phyloP scores from a whole-genome alignment of 2,329 filamentous ascomycete species.

The Paraphoma chrysanthemicola region DNA sequence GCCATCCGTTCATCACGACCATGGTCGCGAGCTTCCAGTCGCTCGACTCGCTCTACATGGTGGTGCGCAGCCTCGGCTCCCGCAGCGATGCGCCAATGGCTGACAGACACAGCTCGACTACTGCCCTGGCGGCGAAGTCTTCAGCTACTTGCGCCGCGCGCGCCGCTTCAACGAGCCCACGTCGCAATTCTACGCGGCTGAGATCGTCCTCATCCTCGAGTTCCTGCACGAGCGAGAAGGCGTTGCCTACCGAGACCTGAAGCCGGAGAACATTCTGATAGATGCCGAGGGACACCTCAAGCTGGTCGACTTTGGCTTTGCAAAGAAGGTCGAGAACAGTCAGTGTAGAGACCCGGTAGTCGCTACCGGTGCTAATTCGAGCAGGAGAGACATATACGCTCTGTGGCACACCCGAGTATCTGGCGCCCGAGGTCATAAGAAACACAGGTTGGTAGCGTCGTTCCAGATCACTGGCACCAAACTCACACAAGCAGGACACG shows the following conservation, averaged over 20 bases:
- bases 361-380: constrained; percentile 11
- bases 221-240: constrained; percentile 81
- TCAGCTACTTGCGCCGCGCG: constrained; percentile 79
- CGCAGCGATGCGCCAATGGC: neutral
- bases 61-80: constrained; percentile 53
- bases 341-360: constrained; percentile 21
- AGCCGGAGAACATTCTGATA: constrained; percentile 82
- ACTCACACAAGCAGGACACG: constrained; percentile 58
- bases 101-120: constrained; percentile 68
- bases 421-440: constrained; percentile 83
- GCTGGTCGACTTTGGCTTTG: constrained; percentile 85
- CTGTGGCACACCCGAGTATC: constrained; percentile 83
- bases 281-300: constrained; percentile 81
- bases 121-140: constrained; percentile 83
- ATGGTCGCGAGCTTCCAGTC: constrained; percentile 82
- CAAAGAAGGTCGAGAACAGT: constrained; percentile 75
- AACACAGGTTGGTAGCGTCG: constrained; percentile 66
- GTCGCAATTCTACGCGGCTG: constrained; percentile 82
- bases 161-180: constrained; percentile 80
- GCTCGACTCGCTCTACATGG: constrained; percentile 78
- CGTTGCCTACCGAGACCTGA: constrained; percentile 82
- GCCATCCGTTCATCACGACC: constrained; percentile 83
- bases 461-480: constrained; percentile 4
- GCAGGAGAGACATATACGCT: constrained; percentile 78
- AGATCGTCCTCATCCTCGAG: constrained; percentile 82